Conservation (phyloP, 2,329 filamentous ascomycete species). For the Septoria linicola region DNA sequence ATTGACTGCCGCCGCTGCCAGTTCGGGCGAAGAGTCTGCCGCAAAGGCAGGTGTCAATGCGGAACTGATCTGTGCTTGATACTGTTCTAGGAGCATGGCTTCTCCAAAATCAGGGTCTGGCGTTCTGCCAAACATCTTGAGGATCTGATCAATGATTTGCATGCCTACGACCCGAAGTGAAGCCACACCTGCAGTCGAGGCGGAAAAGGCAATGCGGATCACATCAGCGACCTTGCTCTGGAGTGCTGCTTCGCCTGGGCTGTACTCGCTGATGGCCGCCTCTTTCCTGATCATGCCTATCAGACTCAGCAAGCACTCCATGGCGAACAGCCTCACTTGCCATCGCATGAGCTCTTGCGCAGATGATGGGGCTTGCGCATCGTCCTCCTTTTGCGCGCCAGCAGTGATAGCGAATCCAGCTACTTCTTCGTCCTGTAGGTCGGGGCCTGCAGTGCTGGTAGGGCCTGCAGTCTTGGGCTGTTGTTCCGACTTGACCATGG, state of each 20-base stretch:
- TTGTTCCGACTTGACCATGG: conserved; percentile 63
- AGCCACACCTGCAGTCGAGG: conserved; percentile 88
- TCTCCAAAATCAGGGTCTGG: conserved; percentile 98
- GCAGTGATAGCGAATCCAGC: conserved; percentile 85
- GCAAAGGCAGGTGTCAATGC: conserved; percentile 95
- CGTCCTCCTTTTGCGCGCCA: conserved; percentile 52
- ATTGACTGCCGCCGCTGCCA: conserved; percentile 93
- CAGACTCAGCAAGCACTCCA: conserved; percentile 82
- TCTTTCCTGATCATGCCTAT: conserved; percentile 77
- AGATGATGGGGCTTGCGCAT: conserved; percentile 40
- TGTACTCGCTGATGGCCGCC: conserved; percentile 73
- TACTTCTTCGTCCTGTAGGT: conserved; percentile 92
- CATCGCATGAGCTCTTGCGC: conserved; percentile 86
- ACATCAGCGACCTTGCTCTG: conserved; percentile 87
- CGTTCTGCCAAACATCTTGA: conserved; percentile 94
- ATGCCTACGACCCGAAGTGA: conserved; percentile 87
- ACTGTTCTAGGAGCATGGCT: conserved; percentile 92
- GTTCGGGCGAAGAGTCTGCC: conserved; percentile 88
- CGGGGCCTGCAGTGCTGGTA: conserved; percentile 60
- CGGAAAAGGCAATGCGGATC: conserved; percentile 94
- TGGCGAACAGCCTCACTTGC: conserved; percentile 93
- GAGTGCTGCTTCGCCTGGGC: conserved; percentile 71
- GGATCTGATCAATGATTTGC: conserved; percentile 87
- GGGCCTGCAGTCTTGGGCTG: conserved; percentile 45
- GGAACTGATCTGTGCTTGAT: conserved; percentile 96